A percentile compares a stretch with the other conserved stretches of the same genome.
Conservation (phyloP, 805 yeast genomes). For the Hanseniaspora thailandica region DNA sequence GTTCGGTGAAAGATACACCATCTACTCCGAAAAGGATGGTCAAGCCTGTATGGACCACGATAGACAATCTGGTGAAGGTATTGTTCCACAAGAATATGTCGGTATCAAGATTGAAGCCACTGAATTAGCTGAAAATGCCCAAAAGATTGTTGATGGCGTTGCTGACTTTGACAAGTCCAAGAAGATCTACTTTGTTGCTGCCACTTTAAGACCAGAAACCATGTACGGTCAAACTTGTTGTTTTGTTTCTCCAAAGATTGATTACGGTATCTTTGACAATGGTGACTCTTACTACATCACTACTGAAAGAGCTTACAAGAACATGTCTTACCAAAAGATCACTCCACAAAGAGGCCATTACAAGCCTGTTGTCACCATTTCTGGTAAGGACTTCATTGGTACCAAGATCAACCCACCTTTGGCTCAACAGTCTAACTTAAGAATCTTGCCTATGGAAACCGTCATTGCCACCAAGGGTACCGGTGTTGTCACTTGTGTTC, state of each 20-base stretch:
- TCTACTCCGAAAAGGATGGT: conserved; percentile 94
- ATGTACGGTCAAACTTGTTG: conserved; percentile 98
- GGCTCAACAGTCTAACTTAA: conserved; percentile 53
- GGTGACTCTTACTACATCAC: conserved; percentile 68
- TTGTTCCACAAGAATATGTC: conserved; percentile 89
- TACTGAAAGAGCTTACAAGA: conserved; percentile 91
- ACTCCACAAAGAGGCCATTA: conserved; percentile 80
- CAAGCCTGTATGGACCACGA: conserved; percentile 99
- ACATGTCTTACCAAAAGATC: conserved; percentile 89
- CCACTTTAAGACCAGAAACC: conserved; percentile 96
- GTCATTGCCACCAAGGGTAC: conserved; percentile 93
- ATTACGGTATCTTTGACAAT: conserved; percentile 81
- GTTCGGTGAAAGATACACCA: conserved; percentile 96
- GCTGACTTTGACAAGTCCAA: conserved; percentile 37
- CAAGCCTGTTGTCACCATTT: conserved; percentile 44
- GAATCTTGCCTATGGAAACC: conserved; percentile 95
- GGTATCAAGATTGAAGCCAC: conserved; percentile 78
- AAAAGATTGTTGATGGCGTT: conserved; percentile 26
- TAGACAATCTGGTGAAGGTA: conserved; percentile 93
- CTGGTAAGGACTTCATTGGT: conserved; percentile 71
- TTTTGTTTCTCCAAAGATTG: conserved; percentile 90
- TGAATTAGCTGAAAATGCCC: conserved; percentile 40
- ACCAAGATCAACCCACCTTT: conserved; percentile 78
- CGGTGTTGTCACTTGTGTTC: conserved; percentile 97
- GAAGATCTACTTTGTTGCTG: conserved; percentile 78